Evolutionary conservation across 768 basidiomycete species (phyloP), one percentile per base, ranked within the genome.

Genomic region (Lactarius vividus): DNA sequence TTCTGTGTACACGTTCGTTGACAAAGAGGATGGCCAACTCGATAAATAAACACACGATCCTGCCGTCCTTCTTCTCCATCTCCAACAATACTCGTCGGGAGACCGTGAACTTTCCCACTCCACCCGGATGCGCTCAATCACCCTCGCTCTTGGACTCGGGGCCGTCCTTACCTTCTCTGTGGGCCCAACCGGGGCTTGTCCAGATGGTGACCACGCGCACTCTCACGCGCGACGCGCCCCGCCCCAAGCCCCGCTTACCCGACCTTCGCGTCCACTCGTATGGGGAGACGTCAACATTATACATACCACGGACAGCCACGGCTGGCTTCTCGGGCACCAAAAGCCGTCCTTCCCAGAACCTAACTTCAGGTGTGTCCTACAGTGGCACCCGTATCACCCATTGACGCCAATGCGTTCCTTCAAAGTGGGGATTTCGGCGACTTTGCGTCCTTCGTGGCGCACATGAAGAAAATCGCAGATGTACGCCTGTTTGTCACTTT

Each of bases 241-340:
- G 59, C 80, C 83, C 0, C 75, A 79, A 56, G 68, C 76, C 18
- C 77, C 77, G 16, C 74, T 87, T 37, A 77, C 84, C 0, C 80
- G 80, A n/a, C 93, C 93, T 5, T 82, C 83, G 63, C 79, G 87
- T 23, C 83, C 84, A 29, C 81, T 96, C 16, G 83, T 85, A 59
- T 95, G 94, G 94, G 86, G 88, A n/a, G 92, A 95, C 72, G 81
- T 96, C 73, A 96, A 96, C 73, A 83, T 95, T 71, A 82, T 95
- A 55, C 86, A 88, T 71, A 95, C 92, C 3, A 95, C 94, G 0
- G 93, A 95, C 74, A 90, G 84, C 44, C 88, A 91, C 77, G 85
- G 88, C 29, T 89, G 88, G 88, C 78, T 96, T 4, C 80, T 94
- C 44, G 94, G 93, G 1, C 94, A 96, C 77, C 90, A 92, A 71